Conservation (phyloP, 2,329 filamentous ascomycete genomes). For the Dryadomyces quercivorus region DNA sequence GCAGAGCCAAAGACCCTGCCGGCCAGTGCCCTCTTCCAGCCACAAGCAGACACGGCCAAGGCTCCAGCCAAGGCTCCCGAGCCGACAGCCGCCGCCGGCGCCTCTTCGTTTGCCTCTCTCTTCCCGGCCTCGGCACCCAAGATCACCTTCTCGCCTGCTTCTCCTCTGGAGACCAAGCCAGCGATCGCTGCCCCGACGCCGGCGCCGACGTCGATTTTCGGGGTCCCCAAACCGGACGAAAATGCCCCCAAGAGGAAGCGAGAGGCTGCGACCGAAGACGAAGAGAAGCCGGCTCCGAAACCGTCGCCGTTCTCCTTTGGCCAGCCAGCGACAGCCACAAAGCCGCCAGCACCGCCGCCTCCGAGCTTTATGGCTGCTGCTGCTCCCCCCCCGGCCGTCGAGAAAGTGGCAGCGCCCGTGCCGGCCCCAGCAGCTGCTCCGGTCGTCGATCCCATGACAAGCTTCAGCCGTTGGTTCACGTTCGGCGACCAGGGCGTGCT, state of each 20-base stretch:
- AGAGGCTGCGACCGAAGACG: neutral
- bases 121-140: neutral
- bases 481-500: slow-evolving; percentile 40
- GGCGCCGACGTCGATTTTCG: neutral
- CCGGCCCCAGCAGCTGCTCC: neutral
- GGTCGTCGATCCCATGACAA: slow-evolving; percentile 27
- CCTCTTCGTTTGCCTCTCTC: slow-evolving; percentile 1
- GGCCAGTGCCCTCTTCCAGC: neutral
- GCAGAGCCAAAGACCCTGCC: neutral
- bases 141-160: neutral
- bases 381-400: too few species aligned
- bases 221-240: neutral
- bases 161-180: neutral
- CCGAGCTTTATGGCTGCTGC: too few species aligned
- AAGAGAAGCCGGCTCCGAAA: neutral
- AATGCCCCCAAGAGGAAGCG: neutral
- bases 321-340: neutral
- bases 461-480: slow-evolving; percentile 43
- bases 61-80: neutral
- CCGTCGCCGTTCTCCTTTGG: neutral
- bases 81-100: neutral
- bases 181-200: neutral
- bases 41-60: neutral
- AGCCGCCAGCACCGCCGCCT: neutral
- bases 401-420: neutral